Evolutionary conservation across 441 rosid genomes (phyloP), one percentile per base, ranked within the genome.

Genomic region (Mallotus repandus): DNA sequence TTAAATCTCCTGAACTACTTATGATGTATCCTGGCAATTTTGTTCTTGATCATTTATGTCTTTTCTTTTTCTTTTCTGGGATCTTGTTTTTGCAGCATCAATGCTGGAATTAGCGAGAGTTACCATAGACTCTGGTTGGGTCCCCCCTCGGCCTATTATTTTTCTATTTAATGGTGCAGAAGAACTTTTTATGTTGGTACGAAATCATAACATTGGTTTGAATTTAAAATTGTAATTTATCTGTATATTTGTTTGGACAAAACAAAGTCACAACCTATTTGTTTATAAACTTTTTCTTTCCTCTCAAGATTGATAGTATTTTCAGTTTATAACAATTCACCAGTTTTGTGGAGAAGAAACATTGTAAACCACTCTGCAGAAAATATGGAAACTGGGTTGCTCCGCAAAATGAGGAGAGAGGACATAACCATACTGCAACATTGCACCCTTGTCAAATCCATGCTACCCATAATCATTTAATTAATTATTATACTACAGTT

Each of bases 121-220:
- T 71, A 84, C 76, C 10, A 83, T 92, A 66, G 98, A 94, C 76
- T 91, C 98, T 70, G 87, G 86, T 56, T 94, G 99, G 99, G 76
- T 84, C 38, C 98, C 98, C 12, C 89, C 97, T 80, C 89, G 71
- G 62, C 99, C 99, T 57, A 78, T 96, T 72, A 89, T 96, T 69
- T 94, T 96, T 76, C 96, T 96, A 68, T 94, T 96, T 76, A 96
- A 96, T 72, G 99, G 99, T 45, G 98, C 98, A 7, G 98, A 94
- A 83, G 98, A 93, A 86, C 91, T 92, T 81, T 96, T 96, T 79
- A 38, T 94, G 94, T 77, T 96, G 93, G 99, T 94, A 86, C 79
- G 78, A 59, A 72, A 56, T 68, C 32, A 49, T 65, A 21, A 68
- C 50, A 15, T 59, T 59, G 4, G n/a, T 61, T 29, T 63, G 52